Conservation (phyloP, 164 flowering plant genomes). For the Magnolia sinica region DNA sequence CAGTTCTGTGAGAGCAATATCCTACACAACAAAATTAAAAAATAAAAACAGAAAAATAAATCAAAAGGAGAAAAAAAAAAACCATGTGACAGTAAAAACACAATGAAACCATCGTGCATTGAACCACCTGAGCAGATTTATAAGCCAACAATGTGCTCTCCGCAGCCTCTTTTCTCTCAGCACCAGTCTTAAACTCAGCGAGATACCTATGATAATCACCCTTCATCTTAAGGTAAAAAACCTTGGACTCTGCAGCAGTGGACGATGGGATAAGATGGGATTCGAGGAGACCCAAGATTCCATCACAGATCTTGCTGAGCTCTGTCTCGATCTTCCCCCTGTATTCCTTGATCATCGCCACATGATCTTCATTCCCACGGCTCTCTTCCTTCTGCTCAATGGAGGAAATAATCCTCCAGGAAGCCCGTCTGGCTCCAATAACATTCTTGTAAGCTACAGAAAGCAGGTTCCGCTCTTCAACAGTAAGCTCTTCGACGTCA, state of each 20-base stretch:
- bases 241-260: slow-evolving; percentile 16
- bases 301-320: slow-evolving; percentile 20
- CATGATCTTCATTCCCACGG: slow-evolving; percentile 18
- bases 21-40: slow-evolving; percentile 3
- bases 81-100: background rate
- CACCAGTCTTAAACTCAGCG: slow-evolving; percentile 15
- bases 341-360: slow-evolving; percentile 14
- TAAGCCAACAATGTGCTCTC: slow-evolving; percentile 20
- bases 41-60: background rate
- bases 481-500: slow-evolving; percentile 16
- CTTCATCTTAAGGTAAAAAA: slow-evolving; percentile 19
- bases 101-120: background rate
- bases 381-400: slow-evolving; percentile 21
- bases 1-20: slow-evolving; percentile 16
- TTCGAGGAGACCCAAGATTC: slow-evolving; percentile 12
- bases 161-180: slow-evolving; percentile 19
- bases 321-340: slow-evolving; percentile 20
- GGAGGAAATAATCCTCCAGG: slow-evolving; percentile 18
- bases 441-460: slow-evolving; percentile 20
- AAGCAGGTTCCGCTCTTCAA: slow-evolving; percentile 15
- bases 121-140: slow-evolving; percentile 15
- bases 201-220: slow-evolving; percentile 15
- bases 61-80: background rate
- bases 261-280: slow-evolving; percentile 14
- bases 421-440: slow-evolving; percentile 15